Base-by-base conservation (phyloP, 495 filamentous ascomycete species). In the Cetradonia linearis region DNA sequence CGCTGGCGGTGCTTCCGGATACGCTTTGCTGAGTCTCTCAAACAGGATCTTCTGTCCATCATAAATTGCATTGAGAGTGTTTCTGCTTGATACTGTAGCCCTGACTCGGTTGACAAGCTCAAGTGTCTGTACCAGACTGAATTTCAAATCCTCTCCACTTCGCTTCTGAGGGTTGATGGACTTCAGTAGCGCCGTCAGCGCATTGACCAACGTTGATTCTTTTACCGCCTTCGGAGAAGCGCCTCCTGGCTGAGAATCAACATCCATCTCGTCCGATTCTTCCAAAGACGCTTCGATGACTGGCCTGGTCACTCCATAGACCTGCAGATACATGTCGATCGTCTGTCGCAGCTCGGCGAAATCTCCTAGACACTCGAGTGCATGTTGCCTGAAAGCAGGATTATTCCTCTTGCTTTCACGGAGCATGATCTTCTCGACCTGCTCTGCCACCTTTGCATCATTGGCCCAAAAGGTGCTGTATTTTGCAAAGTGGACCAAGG, bases 381-480 rank as follows among this genome's bases (percentile, higher is more conserved):
- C 89, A 68, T 87, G 78, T 25, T 85, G 86, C 16, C 87, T 82
- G 71, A 96, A 98, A 3, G 75, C 71, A 28, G 81, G 78, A 68
- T 96, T 98, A 63, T 88, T 88, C 18, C 93, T 83, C 74, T 90
- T 95, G 10, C 90, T 90, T 78, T 98, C 93, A 55, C 92, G 83
- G 55, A 91, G 72, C 23, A 83, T 78, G 63, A 96, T 65, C 68
- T 81, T 81, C 68, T 73, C 73, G 66, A 82, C 78, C 59, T 79
- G 66, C 20, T 75, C 70, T 46, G 69, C 68, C 7, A 82, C 67
- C 53, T 74, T 71, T 25, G 70, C 63, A 37, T 84, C 77, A 14
- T 67, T 70, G 37, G 69, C 67, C 81, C 87, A 90, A 27, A 87
- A 66, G 16, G 67, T 73, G 66, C 76, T 79, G 14, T 75, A 79